phyloP scores from a whole-genome alignment of 345 rosid species.

The Corchorus olitorius region DNA sequence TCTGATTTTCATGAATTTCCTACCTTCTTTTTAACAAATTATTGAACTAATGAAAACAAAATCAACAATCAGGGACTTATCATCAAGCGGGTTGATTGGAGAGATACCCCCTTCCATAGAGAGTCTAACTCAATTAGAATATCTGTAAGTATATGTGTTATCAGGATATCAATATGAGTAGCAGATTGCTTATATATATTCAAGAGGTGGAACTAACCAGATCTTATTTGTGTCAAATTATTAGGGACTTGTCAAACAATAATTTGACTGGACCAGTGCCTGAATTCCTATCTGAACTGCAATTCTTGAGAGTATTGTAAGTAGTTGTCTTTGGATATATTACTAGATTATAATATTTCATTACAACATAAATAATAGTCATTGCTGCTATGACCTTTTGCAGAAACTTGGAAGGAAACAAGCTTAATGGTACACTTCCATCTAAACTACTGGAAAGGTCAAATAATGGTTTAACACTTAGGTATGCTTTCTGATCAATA shows the following conservation, averaged over 20 bases:
- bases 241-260: constrained; percentile 52
- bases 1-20: too few relatives aligned
- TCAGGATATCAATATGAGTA: not conserved
- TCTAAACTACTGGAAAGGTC: constrained; percentile 11
- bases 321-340: constrained; percentile 29
- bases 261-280: constrained; percentile 54
- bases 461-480: constrained; percentile 7
- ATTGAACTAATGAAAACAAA: not conserved
- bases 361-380: not conserved
- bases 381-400: not conserved
- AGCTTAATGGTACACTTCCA: constrained; percentile 25
- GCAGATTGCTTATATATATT: too few relatives aligned
- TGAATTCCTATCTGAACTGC: constrained; percentile 31
- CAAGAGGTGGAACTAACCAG: not conserved
- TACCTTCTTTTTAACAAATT: too few relatives aligned
- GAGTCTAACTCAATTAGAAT: constrained; percentile 26
- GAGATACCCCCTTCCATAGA: constrained; percentile 27
- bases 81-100: constrained; percentile 37
- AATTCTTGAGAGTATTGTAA: constrained; percentile 45
- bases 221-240: not conserved
- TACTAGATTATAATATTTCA: not conserved
- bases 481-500: constrained; percentile 6
- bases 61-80: constrained; percentile 33
- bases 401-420: constrained; percentile 22
- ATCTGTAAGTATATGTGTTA: constrained; percentile 28